phyloP scores from a whole-genome alignment of 1,284 basidiomycete genomes.

The Naganishia sp. region DNA sequence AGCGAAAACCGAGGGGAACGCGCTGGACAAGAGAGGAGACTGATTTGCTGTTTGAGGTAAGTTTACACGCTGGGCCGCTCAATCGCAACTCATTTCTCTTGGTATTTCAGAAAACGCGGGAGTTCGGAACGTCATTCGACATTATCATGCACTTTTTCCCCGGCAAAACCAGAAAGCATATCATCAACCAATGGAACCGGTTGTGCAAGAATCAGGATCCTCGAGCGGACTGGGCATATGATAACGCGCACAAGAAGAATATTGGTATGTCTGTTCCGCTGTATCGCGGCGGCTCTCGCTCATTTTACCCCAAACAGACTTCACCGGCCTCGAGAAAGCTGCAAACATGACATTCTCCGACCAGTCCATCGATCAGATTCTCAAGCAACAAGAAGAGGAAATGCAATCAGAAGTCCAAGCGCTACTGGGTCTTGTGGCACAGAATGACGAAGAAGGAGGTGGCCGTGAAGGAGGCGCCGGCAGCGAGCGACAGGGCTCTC shows the following conservation, averaged over 20 bases:
- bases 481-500: constrained; percentile 11
- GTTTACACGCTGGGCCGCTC: constrained; percentile 3
- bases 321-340: constrained; percentile 17
- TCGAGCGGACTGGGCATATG: constrained; percentile 27
- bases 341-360: constrained; percentile 25
- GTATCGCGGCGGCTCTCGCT: background rate
- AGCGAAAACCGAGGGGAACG: constrained; percentile 41
- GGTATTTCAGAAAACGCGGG: constrained; percentile 39
- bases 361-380: constrained; percentile 21
- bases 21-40: constrained; percentile 49
- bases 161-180: constrained; percentile 46
- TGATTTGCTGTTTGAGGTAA: constrained; percentile 46
- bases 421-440: constrained; percentile 12
- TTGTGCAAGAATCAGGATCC: constrained; percentile 44
- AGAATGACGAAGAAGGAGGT: background rate
- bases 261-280: constrained; percentile 13
- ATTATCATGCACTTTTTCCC: constrained; percentile 53
- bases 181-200: constrained; percentile 52
- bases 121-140: constrained; percentile 55
- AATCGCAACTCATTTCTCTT: background rate
- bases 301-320: background rate
- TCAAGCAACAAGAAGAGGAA: constrained; percentile 25
- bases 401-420: constrained; percentile 23
- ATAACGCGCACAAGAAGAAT: constrained; percentile 18
- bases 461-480: background rate